These are phyloP conservation scores for Discostella stelligeroides DNA, from an alignment of 108 stramenopile genomes.

Conservation along the genomic window DNA sequence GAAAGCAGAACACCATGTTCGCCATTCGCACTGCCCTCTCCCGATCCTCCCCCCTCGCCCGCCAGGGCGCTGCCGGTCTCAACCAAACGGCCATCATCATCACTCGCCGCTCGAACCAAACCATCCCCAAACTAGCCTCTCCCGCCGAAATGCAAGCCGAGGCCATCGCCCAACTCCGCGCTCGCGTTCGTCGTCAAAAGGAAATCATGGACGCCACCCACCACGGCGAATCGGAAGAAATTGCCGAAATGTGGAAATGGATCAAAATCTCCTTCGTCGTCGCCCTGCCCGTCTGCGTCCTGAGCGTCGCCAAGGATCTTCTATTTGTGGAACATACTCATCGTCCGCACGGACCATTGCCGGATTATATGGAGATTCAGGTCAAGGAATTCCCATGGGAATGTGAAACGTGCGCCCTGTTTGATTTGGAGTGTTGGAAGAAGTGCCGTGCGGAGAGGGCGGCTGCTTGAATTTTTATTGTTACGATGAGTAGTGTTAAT, in stretches of 20 bases:
- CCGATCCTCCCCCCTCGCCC: conserved; percentile 8
- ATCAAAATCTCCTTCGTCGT: conserved; percentile 80
- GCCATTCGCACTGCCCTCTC: conserved; percentile 12
- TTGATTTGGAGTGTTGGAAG: conserved; percentile 92
- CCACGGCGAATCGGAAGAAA: conserved; percentile 65
- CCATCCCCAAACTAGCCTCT: conserved; percentile 72
- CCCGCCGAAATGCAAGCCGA: conserved; percentile 76
- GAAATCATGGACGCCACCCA: conserved; percentile 64
- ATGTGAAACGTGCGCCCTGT: conserved; percentile 88
- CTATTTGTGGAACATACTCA: conserved; percentile 70
- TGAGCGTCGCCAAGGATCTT: conserved; percentile 65
- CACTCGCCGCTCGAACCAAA: conserved; percentile 66
- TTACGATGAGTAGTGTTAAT: too few species aligned
- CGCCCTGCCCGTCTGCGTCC: conserved; percentile 63
- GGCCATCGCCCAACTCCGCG: conserved; percentile 76
- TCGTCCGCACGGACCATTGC: conserved; percentile 63
- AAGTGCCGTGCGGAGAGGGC: conserved; percentile 91
- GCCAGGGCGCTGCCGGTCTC: conserved; percentile 1
- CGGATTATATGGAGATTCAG: conserved; percentile 92
- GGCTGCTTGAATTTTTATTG: conserved; percentile 22
- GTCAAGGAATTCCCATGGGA: conserved; percentile 96
- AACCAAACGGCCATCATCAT: neutral
- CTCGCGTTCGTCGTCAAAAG: conserved; percentile 81
- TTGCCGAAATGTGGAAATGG: conserved; percentile 86
- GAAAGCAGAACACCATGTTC: conserved; percentile 13